phyloP scores from a whole-genome alignment of 1,139 yeast species.

The Kodamaea fungicola region DNA sequence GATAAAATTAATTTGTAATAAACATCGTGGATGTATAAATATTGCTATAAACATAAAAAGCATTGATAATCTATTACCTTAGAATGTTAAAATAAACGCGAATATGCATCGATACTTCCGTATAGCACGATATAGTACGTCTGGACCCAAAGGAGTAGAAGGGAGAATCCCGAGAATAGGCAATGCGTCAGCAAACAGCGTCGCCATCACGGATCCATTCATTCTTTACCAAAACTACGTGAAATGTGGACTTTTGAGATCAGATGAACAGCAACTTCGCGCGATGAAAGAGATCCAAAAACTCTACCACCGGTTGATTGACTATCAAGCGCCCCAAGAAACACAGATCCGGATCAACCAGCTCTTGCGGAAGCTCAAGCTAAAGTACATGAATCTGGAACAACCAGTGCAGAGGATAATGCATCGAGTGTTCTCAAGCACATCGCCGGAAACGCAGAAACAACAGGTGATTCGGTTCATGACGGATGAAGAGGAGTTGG shows the following conservation, averaged over 20 bases:
- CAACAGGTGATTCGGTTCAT: conserved; percentile 44
- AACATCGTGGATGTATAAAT: too few species aligned
- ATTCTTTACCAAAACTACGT: conserved; percentile 54
- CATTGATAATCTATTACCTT: too few species aligned
- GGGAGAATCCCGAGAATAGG: conserved; percentile 28
- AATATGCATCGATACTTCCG: conserved; percentile 1
- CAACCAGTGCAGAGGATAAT: conserved; percentile 6
- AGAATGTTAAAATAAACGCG: neutral
- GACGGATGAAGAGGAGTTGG: conserved; percentile 61
- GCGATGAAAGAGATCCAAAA: conserved; percentile 65
- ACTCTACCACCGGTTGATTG: conserved; percentile 54
- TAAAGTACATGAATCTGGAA: conserved; percentile 7
- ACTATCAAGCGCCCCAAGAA: conserved; percentile 57
- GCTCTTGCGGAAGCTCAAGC: conserved; percentile 46
- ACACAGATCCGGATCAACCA: conserved; percentile 45
- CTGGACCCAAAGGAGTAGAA: conserved; percentile 39
- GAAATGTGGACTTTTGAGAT: conserved; percentile 45
- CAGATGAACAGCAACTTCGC: conserved; percentile 58
- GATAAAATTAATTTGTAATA: too few species aligned
- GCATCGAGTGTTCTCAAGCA: conserved; percentile 3
- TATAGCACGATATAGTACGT: neutral
- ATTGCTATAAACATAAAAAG: too few species aligned
- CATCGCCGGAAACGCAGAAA: conserved; percentile 23
- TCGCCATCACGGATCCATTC: conserved; percentile 64
- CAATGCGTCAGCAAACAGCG: conserved; percentile 6